These are phyloP conservation scores for Fistulifera pelliculosa DNA, from an alignment of 108 stramenopile genomes.

Conservation along the genomic window DNA sequence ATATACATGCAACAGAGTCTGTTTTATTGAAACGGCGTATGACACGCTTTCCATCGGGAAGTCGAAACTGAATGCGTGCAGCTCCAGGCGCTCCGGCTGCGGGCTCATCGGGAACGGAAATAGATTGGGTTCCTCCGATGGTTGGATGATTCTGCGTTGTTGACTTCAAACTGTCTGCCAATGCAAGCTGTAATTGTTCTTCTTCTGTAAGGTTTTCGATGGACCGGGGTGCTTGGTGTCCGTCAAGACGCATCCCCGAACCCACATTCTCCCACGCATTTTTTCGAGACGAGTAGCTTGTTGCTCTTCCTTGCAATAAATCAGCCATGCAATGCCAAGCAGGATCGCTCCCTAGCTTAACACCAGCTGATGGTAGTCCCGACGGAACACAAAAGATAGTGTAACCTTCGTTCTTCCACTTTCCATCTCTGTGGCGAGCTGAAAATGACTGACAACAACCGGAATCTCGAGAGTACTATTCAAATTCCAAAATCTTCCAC, in stretches of 20 bases:
- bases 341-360: conserved; percentile 5
- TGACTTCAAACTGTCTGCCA: conserved; percentile 9
- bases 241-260: conserved; percentile 69
- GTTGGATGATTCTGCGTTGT: background rate
- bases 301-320: conserved; percentile 32
- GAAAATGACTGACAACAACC: conserved; percentile 64
- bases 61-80: conserved; percentile 58
- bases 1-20: conserved; percentile 40
- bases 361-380: conserved; percentile 31
- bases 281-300: conserved; percentile 29
- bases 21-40: conserved; percentile 44
- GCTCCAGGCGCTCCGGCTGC: conserved; percentile 31
- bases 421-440: conserved; percentile 63
- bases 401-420: conserved; percentile 26
- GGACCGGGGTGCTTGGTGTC: conserved; percentile 18
- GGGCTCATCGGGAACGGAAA: conserved; percentile 37
- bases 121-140: background rate
- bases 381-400: conserved; percentile 42
- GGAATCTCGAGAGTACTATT: conserved; percentile 65
- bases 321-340: background rate
- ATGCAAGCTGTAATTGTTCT: conserved; percentile 70
- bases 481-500: conserved; percentile 78
- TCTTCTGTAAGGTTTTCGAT: conserved; percentile 62
- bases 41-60: conserved; percentile 46
- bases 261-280: conserved; percentile 73